Conservation (phyloP, 2,329 filamentous ascomycete species). For the Fusarium nisikadoi region DNA sequence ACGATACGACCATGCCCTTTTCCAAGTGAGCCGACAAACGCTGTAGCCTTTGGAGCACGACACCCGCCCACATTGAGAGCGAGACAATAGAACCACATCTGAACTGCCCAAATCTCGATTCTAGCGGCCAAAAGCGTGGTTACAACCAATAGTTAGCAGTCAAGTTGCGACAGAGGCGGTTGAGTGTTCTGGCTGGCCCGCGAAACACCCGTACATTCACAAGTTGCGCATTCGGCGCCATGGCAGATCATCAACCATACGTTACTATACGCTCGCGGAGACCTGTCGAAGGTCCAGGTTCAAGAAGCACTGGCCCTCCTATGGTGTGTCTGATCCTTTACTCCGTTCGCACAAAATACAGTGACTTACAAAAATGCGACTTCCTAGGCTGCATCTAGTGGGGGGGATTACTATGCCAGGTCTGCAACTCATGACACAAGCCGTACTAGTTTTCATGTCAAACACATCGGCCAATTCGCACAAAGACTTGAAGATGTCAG, state of each 20-base stretch:
- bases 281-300: constrained; percentile 57
- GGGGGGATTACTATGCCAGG: constrained; percentile 45
- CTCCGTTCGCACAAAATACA: neutral
- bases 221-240: constrained; percentile 35
- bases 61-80: neutral
- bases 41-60: constrained; percentile 7
- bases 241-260: constrained; percentile 61
- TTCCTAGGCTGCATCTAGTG: constrained; percentile 28
- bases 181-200: constrained; percentile 5
- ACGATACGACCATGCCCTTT: constrained; percentile 28
- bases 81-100: constrained; percentile 6
- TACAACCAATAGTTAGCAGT: constrained; percentile 12
- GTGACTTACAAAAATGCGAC: constrained; percentile 28
- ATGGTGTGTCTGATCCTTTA: constrained; percentile 54
- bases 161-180: constrained; percentile 1
- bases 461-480: constrained; percentile 65
- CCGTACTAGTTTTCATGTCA: constrained; percentile 67
- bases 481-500: constrained; percentile 65
- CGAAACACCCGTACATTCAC: neutral
- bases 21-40: constrained; percentile 4
- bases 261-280: constrained; percentile 63
- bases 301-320: constrained; percentile 58
- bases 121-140: constrained; percentile 2
- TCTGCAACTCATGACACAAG: constrained; percentile 66
- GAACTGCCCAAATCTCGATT: neutral